Percentiles rank a stretch among this genome's conserved stretches.
Evolutionary conservation across 2,329 filamentous ascomycete genomes (phyloP).

Genomic region (Lomentospora prolificans): DNA sequence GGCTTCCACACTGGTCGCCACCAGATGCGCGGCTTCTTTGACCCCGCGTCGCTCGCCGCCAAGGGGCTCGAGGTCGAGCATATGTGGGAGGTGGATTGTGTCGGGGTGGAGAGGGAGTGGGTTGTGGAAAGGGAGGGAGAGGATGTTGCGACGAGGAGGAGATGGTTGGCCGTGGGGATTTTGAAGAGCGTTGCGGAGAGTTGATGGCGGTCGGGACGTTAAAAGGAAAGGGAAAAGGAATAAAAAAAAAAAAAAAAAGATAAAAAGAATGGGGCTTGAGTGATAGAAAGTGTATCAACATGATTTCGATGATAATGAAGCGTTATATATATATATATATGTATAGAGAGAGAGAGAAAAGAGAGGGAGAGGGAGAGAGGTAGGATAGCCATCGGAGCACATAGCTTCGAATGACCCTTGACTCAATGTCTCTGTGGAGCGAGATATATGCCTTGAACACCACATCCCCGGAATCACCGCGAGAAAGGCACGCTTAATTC

Average conservation of each 20-base stretch:
- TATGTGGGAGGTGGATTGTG: constrained; percentile 60
- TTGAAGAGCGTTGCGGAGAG: constrained; percentile 26
- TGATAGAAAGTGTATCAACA: too few relatives aligned
- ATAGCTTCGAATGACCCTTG: too few relatives aligned
- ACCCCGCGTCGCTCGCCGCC: constrained; percentile 29
- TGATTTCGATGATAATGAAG: too few relatives aligned
- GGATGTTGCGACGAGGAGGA: constrained; percentile 52
- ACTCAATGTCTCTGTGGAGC: too few relatives aligned
- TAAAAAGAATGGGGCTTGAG: neutral
- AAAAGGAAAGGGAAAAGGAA: too few relatives aligned
- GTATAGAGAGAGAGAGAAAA: neutral
- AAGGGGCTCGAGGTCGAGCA: constrained; percentile 50
- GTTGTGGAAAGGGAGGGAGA: constrained; percentile 48
- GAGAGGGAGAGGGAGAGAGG: too few relatives aligned
- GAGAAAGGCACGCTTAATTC: too few relatives aligned
- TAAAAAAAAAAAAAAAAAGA: neutral
- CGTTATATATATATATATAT: too few relatives aligned
- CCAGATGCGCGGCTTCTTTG: constrained; percentile 58
- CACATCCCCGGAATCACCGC: too few relatives aligned
- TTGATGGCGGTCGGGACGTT: neutral
- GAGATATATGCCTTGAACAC: too few relatives aligned
- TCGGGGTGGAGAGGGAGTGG: constrained; percentile 55
- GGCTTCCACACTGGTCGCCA: constrained; percentile 63
- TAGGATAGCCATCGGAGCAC: too few relatives aligned
- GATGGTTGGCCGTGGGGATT: constrained; percentile 57